A percentile compares a stretch with the other conserved stretches of the same genome.
phyloP scores from a whole-genome alignment of 768 basidiomycete species.

The Suillus alpinus region DNA sequence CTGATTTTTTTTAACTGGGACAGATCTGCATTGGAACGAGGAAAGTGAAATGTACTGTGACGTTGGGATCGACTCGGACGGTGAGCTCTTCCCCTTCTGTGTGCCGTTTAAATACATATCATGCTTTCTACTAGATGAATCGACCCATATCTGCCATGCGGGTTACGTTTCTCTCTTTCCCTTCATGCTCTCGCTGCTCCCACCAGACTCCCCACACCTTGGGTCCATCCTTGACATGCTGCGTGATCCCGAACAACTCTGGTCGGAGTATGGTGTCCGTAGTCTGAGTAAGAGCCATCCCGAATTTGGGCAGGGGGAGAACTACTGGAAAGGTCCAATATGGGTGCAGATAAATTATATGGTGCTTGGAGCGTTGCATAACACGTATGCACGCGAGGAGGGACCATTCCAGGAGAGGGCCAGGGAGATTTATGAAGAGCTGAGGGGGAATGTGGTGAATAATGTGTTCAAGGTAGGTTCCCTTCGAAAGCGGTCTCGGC shows the following conservation, averaged over 20 bases:
- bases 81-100: conserved; percentile 36
- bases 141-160: conserved; percentile 84
- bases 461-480: conserved; percentile 72
- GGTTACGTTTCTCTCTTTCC: conserved; percentile 96
- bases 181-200: conserved; percentile 79
- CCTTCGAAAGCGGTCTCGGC: not conserved
- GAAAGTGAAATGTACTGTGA: conserved; percentile 93
- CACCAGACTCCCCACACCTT: conserved; percentile 74
- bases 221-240: conserved; percentile 79
- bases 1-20: conserved; percentile 1
- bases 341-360: conserved; percentile 99
- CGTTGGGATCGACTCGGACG: conserved; percentile 78
- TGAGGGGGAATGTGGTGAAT: conserved; percentile 79
- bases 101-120: not conserved
- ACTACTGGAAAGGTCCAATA: conserved; percentile 97
- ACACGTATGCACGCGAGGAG: conserved; percentile 69
- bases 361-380: conserved; percentile 73
- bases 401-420: conserved; percentile 84
- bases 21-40: conserved; percentile 93
- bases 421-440: conserved; percentile 71
- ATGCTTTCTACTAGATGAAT: conserved; percentile 57
- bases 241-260: conserved; percentile 77
- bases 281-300: conserved; percentile 86
- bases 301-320: conserved; percentile 89
- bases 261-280: conserved; percentile 89